Conservation (phyloP, 805 yeast genomes). For the Yarrowia sp. region DNA sequence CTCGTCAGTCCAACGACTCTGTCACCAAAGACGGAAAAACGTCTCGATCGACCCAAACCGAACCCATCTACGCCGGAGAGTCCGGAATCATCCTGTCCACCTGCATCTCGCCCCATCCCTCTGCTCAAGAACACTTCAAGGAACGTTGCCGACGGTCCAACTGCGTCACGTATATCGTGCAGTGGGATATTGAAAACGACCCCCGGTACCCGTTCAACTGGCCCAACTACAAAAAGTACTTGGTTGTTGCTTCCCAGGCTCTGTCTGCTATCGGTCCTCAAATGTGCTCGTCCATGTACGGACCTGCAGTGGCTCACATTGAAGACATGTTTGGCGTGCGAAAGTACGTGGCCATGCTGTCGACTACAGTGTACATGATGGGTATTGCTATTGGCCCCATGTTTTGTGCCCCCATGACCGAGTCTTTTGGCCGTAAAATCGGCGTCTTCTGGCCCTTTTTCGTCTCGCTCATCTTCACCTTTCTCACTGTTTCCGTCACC, state of each 20-base stretch:
- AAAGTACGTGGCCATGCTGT: conserved; percentile 20
- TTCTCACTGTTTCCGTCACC: conserved; percentile 10
- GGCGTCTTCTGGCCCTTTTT: conserved; percentile 36
- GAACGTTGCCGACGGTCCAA: conserved; percentile 16
- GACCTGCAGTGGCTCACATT: background rate
- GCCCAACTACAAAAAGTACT: conserved; percentile 11
- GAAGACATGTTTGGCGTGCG: conserved; percentile 3
- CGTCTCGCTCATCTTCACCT: conserved; percentile 28
- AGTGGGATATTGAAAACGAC: background rate
- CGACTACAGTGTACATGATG: conserved; percentile 37
- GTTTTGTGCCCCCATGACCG: conserved; percentile 30
- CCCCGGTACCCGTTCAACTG: conserved; percentile 27
- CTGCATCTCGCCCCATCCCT: background rate
- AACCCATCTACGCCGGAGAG: background rate
- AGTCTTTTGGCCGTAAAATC: conserved; percentile 27
- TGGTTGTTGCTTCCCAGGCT: conserved; percentile 23
- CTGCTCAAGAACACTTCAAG: background rate
- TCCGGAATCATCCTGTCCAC: background rate
- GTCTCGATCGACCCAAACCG: background rate
- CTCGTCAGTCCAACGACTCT: background rate
- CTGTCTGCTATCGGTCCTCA: conserved; percentile 19
- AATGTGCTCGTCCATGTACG: conserved; percentile 20
- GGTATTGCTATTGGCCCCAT: conserved; percentile 36
- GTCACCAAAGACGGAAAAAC: background rate
- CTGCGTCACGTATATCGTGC: conserved; percentile 16